Base-by-base conservation (phyloP, 78 protist species). In the Polysphondylium violaceum region DNA sequence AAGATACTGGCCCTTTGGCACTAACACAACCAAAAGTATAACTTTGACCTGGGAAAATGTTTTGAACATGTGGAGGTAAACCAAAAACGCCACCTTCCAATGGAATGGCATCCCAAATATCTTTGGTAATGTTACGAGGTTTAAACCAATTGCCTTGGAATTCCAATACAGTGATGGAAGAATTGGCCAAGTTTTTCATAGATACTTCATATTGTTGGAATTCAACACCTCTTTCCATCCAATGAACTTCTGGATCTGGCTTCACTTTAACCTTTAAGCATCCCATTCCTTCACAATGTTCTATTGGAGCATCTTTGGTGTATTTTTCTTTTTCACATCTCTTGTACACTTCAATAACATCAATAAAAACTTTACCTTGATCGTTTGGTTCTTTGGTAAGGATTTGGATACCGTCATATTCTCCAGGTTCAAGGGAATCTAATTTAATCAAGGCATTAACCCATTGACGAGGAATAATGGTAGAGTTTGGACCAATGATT, bases 391-490 rank as follows among this genome's bases (percentile, higher is more conserved):
- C 77, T 2, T 27, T 40, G 1, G 89, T 21, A 2, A 71, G 16
- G 0, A 81, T 55, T 68, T 81, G 89, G 5, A 81, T 25, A 51
- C 89, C 89, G 38, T 81, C 89, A 55, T 81, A 81, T 41, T 36
- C 55, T 8, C 64, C 69, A 40, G 89, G 89, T 25, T 81, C 89
- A 17, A 81, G 11, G 0, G 31, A 3, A 19, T 81, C 77, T 21
- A 38, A 17, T 7, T 64, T 67, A 0, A 81, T 55, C 0, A 81
- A 27, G 9, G 77, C 89, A n/a, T 81, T 53, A 0, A 51, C 58
- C 89, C 89, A 81, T n/a, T 17, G 14, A 36, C 35, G 35, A 8
- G 71, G 55, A 17, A n/a, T 65, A 29, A 81, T 67, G 17, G 63
- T 50, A 5, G 53, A 16, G 33, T 50, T 36, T 36, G 44, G 17